Conservation (phyloP, 2,329 filamentous ascomycete genomes). For the Podosphaera xanthii region DNA sequence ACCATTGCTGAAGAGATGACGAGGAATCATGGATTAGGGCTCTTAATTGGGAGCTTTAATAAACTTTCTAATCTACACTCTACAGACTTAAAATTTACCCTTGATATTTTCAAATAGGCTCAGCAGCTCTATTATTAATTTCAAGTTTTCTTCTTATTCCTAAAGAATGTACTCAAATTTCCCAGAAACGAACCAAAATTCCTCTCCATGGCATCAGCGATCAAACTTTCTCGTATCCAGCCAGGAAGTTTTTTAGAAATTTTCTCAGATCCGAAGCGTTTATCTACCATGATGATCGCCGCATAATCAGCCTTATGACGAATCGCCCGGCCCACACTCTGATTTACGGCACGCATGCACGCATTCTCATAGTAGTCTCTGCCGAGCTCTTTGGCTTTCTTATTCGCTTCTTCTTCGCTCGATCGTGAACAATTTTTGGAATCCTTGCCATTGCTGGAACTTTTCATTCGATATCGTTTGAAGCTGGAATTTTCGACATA, state of each 20-base stretch:
- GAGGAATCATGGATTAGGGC: too few relatives aligned
- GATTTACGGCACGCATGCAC: slow-evolving; percentile 92
- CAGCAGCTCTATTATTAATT: not conserved
- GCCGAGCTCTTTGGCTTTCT: slow-evolving; percentile 29
- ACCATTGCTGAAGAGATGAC: too few relatives aligned
- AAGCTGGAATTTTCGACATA: slow-evolving; percentile 48
- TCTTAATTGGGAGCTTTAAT: too few relatives aligned
- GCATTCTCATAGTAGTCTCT: slow-evolving; percentile 80
- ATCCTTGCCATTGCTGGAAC: not conserved
- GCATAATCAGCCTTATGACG: slow-evolving; percentile 76
- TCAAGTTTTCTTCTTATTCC: slow-evolving; percentile 8
- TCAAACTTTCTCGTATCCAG: slow-evolving; percentile 17
- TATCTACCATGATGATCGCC: slow-evolving; percentile 66
- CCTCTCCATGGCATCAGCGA: slow-evolving; percentile 22
- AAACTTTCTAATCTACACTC: too few relatives aligned
- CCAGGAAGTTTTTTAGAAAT: slow-evolving; percentile 27
- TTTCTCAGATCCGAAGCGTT: slow-evolving; percentile 48
- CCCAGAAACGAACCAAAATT: slow-evolving; percentile 1
- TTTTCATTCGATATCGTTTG: slow-evolving; percentile 15
- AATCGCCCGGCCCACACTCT: slow-evolving; percentile 84
- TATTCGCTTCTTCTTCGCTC: slow-evolving; percentile 18
- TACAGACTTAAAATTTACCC: too few relatives aligned
- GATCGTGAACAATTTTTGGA: slow-evolving; percentile 4
- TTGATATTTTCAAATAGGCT: too few relatives aligned
- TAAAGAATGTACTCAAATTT: not conserved